Percentiles rank a stretch among this genome's conserved stretches.
Conservation (phyloP, 2,329 filamentous ascomycete genomes). For the Xylaria multiplex region DNA sequence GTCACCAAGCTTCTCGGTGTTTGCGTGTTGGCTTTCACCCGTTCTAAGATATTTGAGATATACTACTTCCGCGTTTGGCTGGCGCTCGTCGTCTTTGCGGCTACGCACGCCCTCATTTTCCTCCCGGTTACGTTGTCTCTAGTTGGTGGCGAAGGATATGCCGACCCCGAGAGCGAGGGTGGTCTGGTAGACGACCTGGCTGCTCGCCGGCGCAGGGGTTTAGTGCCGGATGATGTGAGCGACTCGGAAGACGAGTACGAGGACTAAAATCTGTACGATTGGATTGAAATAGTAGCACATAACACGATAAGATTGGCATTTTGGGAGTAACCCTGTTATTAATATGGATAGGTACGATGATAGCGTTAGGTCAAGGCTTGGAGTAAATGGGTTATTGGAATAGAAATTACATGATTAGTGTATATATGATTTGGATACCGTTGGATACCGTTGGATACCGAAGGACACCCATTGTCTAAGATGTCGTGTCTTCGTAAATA, state of each 20-base stretch:
- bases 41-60: constrained; percentile 98
- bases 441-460: not conserved
- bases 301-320: constrained; percentile 21
- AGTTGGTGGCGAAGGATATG: constrained; percentile 85
- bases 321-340: constrained; percentile 8
- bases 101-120: constrained; percentile 88
- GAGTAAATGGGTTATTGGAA: constrained; percentile 24
- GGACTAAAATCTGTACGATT: constrained; percentile 44
- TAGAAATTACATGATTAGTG: constrained; percentile 27
- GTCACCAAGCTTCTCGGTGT: constrained; percentile 95
- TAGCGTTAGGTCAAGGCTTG: constrained; percentile 26
- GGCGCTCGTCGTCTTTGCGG: constrained; percentile 88
- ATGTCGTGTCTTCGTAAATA: not conserved
- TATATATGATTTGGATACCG: constrained; percentile 10
- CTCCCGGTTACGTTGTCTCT: constrained; percentile 89
- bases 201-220: constrained; percentile 78
- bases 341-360: constrained; percentile 28
- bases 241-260: constrained; percentile 75
- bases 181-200: constrained; percentile 91
- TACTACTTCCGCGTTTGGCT: constrained; percentile 99
- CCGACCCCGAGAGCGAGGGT: constrained; percentile 86
- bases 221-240: constrained; percentile 78
- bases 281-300: constrained; percentile 9
- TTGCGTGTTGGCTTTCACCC: constrained; percentile 89
- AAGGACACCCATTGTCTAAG: not conserved